phyloP scores from a whole-genome alignment of 2,329 filamentous ascomycete genomes.

The Penicillium occitanis region DNA sequence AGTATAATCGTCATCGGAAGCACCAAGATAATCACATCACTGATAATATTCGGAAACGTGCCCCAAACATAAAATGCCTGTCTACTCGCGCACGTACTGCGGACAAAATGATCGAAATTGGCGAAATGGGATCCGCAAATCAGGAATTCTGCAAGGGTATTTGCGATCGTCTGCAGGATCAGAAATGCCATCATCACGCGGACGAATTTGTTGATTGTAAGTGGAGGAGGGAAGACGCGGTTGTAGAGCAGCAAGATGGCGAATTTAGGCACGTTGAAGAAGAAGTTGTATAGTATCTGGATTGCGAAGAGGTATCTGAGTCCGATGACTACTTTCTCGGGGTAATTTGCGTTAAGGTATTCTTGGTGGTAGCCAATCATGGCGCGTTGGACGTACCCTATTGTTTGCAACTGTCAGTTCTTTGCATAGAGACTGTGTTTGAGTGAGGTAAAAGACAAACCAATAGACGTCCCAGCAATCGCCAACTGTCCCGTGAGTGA shows the following conservation, averaged over 20 bases:
- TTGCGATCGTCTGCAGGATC: background rate
- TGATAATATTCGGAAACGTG: constrained; percentile 5
- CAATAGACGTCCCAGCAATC: background rate
- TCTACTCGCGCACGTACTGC: background rate
- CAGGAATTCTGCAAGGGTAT: background rate
- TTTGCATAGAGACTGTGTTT: background rate
- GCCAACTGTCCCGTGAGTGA: background rate
- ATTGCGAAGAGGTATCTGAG: constrained; percentile 3
- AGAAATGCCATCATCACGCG: background rate
- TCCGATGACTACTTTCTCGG: background rate
- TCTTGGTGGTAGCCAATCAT: background rate
- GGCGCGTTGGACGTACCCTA: background rate
- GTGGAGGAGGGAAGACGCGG: background rate
- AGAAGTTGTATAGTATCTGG: background rate
- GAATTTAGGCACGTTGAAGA: background rate
- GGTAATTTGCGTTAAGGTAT: background rate
- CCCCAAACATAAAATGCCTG: constrained; percentile 1
- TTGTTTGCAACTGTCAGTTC: background rate
- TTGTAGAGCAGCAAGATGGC: background rate
- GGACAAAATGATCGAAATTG: background rate
- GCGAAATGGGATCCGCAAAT: background rate
- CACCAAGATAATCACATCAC: constrained; percentile 8
- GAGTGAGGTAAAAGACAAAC: background rate
- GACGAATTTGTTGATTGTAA: background rate
- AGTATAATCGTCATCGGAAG: constrained; percentile 1